Evolutionary conservation across 805 yeast species (phyloP), one percentile per base, ranked within the genome.

Genomic region (Teunomyces cretensis): DNA sequence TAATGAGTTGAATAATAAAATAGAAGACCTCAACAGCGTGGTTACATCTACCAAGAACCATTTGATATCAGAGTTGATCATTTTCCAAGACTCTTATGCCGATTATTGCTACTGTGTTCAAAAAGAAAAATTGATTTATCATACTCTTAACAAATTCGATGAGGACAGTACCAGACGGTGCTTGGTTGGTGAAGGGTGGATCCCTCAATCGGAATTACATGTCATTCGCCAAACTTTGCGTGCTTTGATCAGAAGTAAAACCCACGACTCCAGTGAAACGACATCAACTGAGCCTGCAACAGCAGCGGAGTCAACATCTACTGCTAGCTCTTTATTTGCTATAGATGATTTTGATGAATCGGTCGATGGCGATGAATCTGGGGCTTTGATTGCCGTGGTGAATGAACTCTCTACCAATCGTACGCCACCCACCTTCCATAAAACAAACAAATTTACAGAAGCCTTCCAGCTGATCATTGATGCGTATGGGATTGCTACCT

Each of bases 401-500:
- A 79, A 79, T 50, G 75, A 74, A 27, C 78, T 94, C 43, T 76
- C 81, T 44, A 91, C 98, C 9, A 83, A 84, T 44, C 84, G 82
- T 65, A 79, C 87, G 5, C 99, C 99, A 2, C 99, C 99, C 41
- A 94, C 99, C 1, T 90, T 74, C 65, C 96, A 90, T 68, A 83
- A 86, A 60, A 88, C 95, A n/a, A 94, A 92, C 69, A 92, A 92
- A 68, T 90, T 94, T 64, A 91, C 98, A 0, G 79, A 75, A 28
- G 97, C 97, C 0, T 94, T 89, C 75, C 99, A 94, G 72, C 74
- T 81, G 39, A 90, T 94, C 71, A 88, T 89, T 60, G 99, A 94
- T 65, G 94, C 97, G 2, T 94, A 94, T 67, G 99, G 98, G 56
- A 76, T 89, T 46, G 94, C 97, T 8, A 80, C 89, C 2, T 94